A percentile compares a stretch with the other conserved stretches of the same genome.
These are phyloP conservation scores for Pseudevernia furfuracea DNA, from an alignment of 495 filamentous ascomycete species.

Conservation along the genomic window DNA sequence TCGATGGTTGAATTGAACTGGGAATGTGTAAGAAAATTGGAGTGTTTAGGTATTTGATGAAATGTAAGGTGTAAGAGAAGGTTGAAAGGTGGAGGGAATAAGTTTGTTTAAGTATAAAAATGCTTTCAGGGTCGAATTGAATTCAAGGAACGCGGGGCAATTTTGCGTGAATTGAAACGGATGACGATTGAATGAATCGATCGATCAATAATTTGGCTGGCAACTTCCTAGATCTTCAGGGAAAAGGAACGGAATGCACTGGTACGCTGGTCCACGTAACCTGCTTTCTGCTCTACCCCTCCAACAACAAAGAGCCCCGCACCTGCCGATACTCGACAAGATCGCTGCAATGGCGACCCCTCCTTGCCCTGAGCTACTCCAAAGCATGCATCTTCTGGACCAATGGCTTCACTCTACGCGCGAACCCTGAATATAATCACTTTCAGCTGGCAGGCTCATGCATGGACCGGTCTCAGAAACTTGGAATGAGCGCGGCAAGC, in stretches of 20 bases:
- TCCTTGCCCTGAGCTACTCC: conserved; percentile 7
- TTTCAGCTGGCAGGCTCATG: neutral
- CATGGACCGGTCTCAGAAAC: neutral
- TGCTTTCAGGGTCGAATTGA: neutral
- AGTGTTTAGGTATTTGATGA: too few relatives aligned
- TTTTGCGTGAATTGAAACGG: neutral
- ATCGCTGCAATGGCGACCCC: neutral
- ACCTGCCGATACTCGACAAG: conserved; percentile 11
- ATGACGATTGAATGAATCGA: neutral
- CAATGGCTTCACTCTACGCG: conserved; percentile 3
- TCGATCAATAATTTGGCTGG: neutral
- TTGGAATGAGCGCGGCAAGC: neutral
- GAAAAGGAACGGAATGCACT: neutral
- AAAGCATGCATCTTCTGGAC: neutral
- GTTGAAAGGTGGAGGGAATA: neutral
- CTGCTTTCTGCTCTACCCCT: conserved; percentile 5
- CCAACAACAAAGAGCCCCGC: conserved; percentile 16
- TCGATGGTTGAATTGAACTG: neutral
- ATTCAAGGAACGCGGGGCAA: neutral
- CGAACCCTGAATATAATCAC: neutral
- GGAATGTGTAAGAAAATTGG: neutral
- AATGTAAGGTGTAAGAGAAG: neutral
- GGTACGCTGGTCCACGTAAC: neutral
- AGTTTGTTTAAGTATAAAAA: neutral
- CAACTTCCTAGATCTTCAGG: neutral